Evolutionary conservation across 192 early-diverging fungal genomes (phyloP), one percentile per base, ranked within the genome.

Genomic region (Dissophora ornata): DNA sequence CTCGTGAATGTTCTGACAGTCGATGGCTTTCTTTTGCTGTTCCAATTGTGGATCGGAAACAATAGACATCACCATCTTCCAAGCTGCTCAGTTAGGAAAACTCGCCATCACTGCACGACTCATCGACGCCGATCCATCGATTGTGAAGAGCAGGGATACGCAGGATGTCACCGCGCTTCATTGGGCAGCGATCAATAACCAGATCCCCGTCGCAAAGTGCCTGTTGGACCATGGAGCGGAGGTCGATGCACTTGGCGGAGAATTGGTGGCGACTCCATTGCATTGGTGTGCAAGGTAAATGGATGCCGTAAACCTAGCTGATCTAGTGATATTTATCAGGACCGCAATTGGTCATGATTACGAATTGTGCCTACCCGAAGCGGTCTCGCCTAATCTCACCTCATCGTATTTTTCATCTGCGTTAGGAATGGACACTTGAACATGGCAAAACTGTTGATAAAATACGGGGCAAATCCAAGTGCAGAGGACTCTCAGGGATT

Each of bases 281-380:
- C 96, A 97, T 59, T 99, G 97, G 97, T 96, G 96, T 22, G 74
- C 91, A 47, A 85, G 93, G 87, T 90, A 74, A 63, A n/a, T 18
- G 45, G 22, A 1, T 19, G 46, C 3, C 25, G 1, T 4, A 30
- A 13, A 30, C 1, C 36, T 48, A 44, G 32, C 18, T n/a, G 22
- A 11, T 51, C 21, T 53, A 25, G 46, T 47, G n/a, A 18, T 24
- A n/a, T 51, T n/a, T 32, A 22, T 60, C n/a, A 19, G 24, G 18
- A 71, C 53, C 42, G 82, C 29, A 30, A 19, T 16, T 79, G 61
- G n/a, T n/a, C n/a, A n/a, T n/a, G n/a, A n/a, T n/a, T n/a, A n/a
- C n/a, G n/a, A n/a, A n/a, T n/a, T n/a, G n/a, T n/a, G n/a, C n/a
- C n/a, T n/a, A n/a, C n/a, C n/a, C n/a, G n/a, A n/a, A n/a, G n/a